Base-by-base conservation (phyloP, 306 rosid species). In the Calophaca sinica region DNA sequence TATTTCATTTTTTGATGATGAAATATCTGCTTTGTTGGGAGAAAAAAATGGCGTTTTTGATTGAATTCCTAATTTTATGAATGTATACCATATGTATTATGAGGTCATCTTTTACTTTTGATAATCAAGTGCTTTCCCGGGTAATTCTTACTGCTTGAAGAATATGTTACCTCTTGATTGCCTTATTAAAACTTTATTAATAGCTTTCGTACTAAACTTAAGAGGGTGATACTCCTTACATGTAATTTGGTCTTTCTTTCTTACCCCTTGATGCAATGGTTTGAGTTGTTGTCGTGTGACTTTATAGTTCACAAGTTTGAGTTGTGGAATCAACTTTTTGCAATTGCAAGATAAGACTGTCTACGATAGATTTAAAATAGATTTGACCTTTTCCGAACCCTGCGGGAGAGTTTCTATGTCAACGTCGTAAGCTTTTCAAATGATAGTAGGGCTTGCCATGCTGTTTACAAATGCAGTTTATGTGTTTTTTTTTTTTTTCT, bases 11-110 rank as follows among this genome's bases (percentile, higher is more conserved):
- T 44, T 35, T 15, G 36, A 20, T 52, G 7, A 2, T 64, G 12
- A 41, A 64, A 2, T 64, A 4, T 26, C 69, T 46, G 3, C 44
- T 32, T 58, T 26, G 14, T 26, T 29, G 9, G 9, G 38, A 6
- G 26, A 59, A 2, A 38, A 11, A 5, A 26, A 7, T 48, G 55
- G n/a, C 52, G 4, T 28, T 29, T 31, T 35, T 67, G n/a, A 28
- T 36, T 80, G 63, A 35, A 57, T 73, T 36, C 38, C 64, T 73
- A 46, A 55, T 48, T 64, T 36, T 58, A 66, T 63, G 55, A 55
- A 35, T 26, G 51, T 2, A 14, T n/a, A 53, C 44, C 54, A 71
- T 70, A 20, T 74, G 46, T 52, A 41, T 54, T 20, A 20, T 20
- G 26, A 1, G 26, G 26, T 20, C 26, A 20, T 20, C 26, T 20